Conservation (phyloP, 805 yeast genomes). For the Hanseniaspora osmophila region DNA sequence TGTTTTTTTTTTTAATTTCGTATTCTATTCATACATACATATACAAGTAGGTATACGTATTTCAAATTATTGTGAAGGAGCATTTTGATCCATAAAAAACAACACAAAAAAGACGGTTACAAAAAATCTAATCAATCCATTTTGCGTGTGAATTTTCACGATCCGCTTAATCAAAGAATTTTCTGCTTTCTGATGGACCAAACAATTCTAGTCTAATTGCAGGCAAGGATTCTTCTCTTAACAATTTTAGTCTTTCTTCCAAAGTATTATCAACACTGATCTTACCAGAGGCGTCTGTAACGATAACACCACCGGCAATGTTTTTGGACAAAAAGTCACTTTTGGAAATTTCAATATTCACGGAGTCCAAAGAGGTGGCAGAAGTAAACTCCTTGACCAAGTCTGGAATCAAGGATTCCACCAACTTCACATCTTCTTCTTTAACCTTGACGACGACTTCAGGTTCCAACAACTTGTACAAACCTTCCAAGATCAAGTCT, state of each 20-base stretch:
- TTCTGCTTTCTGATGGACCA: constrained; percentile 74
- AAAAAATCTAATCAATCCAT: too few species aligned
- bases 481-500: constrained; percentile 68
- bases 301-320: constrained; percentile 73
- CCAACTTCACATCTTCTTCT: constrained; percentile 23
- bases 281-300: constrained; percentile 58
- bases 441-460: constrained; percentile 48
- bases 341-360: constrained; percentile 44
- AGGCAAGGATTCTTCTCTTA: constrained; percentile 78
- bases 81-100: too few species aligned
- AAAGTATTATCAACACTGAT: constrained; percentile 85
- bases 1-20: too few species aligned
- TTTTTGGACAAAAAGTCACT: constrained; percentile 43
- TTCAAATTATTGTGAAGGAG: too few species aligned
- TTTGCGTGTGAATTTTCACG: too few species aligned
- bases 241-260: constrained; percentile 79
- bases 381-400: constrained; percentile 53
- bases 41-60: too few species aligned
- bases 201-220: constrained; percentile 82
- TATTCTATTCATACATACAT: too few species aligned
- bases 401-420: constrained; percentile 29
- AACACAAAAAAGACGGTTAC: too few species aligned
- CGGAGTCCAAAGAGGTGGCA: constrained; percentile 38
- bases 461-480: constrained; percentile 61
- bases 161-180: constrained; percentile 59